Conservation (phyloP, 805 yeast genomes). For the Candida ovalis region DNA sequence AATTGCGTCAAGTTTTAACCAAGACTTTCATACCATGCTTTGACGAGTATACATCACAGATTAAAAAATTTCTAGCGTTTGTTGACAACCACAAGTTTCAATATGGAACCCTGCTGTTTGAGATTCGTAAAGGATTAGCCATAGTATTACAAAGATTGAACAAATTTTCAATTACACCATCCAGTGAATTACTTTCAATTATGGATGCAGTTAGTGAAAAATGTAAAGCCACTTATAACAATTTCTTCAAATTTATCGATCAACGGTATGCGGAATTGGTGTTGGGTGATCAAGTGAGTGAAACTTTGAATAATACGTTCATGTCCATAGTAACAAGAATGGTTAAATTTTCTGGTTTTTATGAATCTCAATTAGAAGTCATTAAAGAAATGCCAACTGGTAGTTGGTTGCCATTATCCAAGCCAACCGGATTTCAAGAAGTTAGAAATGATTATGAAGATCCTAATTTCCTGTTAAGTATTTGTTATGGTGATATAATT, state of each 20-base stretch:
- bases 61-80: conserved; percentile 35
- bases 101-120: conserved; percentile 54
- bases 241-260: conserved; percentile 55
- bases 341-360: conserved; percentile 60
- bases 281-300: conserved; percentile 53
- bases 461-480: conserved; percentile 51
- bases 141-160: conserved; percentile 12
- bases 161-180: conserved; percentile 13
- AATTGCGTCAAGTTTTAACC: conserved; percentile 49
- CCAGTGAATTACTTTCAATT: conserved; percentile 11
- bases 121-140: conserved; percentile 33
- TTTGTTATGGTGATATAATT: conserved; percentile 72
- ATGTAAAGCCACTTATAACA: conserved; percentile 44
- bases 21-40: conserved; percentile 49
- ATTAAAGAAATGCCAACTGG: conserved; percentile 55
- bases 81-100: conserved; percentile 40
- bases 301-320: conserved; percentile 37
- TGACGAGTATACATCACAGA: conserved; percentile 36
- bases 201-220: conserved; percentile 2
- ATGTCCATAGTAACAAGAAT: conserved; percentile 65
- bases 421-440: conserved; percentile 65
- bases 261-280: conserved; percentile 39
- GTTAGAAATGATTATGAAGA: conserved; percentile 43
- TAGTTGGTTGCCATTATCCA: conserved; percentile 66
- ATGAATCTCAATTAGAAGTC: conserved; percentile 45